Conservation (phyloP, 208 protist genomes). For the Trypanosoma grayi region DNA sequence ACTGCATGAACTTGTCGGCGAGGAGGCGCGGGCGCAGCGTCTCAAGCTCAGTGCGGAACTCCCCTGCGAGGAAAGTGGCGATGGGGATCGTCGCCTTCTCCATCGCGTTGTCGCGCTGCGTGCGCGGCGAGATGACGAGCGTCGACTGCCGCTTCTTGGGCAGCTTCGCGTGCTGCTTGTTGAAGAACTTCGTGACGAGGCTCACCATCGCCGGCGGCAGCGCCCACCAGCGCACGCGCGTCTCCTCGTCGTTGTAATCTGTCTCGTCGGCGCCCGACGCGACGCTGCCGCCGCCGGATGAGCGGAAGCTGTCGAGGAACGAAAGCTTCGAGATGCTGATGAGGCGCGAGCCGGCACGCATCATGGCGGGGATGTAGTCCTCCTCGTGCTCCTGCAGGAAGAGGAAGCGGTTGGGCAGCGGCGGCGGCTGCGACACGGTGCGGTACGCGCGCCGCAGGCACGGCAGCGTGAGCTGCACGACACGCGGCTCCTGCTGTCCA, state of each 20-base stretch:
- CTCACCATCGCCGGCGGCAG: conserved; percentile 53
- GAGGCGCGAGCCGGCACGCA: conserved; percentile 68
- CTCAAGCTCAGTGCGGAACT: conserved; percentile 67
- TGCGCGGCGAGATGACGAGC: conserved; percentile 55
- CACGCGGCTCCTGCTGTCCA: background rate
- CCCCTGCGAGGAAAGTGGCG: conserved; percentile 40
- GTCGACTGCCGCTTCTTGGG: conserved; percentile 53
- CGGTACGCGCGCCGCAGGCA: conserved; percentile 48
- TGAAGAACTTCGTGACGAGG: conserved; percentile 66
- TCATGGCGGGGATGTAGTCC: conserved; percentile 61
- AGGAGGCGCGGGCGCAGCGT: conserved; percentile 45
- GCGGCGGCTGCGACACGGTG: conserved; percentile 24
- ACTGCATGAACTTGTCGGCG: conserved; percentile 56
- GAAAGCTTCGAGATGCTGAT: conserved; percentile 56
- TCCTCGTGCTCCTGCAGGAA: conserved; percentile 71
- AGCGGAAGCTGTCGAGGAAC: conserved; percentile 32
- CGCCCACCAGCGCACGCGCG: conserved; percentile 45
- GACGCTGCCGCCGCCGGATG: conserved; percentile 6
- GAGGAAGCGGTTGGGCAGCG: conserved; percentile 29
- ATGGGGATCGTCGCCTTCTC: conserved; percentile 58
- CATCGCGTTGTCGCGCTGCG: conserved; percentile 58
- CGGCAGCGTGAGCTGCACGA: conserved; percentile 23
- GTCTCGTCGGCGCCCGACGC: background rate
- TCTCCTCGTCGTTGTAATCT: conserved; percentile 31
- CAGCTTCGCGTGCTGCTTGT: conserved; percentile 44